phyloP scores from a whole-genome alignment of 768 basidiomycete genomes.

The Lactifluus subvellereus region DNA sequence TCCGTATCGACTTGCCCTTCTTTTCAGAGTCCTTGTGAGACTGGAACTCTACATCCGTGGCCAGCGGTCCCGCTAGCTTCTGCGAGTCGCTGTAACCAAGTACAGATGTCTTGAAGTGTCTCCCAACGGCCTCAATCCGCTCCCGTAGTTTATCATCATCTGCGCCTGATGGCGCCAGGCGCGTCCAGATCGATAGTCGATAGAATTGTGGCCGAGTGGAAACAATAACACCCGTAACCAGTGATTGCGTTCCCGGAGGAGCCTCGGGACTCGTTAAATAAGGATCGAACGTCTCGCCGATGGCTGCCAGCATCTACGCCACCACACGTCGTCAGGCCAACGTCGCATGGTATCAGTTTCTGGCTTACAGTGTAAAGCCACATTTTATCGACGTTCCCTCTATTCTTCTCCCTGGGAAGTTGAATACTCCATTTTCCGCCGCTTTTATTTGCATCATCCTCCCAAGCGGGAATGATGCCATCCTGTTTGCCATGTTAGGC shows the following conservation, averaged over 20 bases:
- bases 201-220: slow-evolving; percentile 93
- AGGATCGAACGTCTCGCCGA: slow-evolving; percentile 98
- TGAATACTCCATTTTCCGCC: slow-evolving; percentile 99
- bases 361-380: slow-evolving; percentile 89
- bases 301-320: slow-evolving; percentile 93
- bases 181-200: slow-evolving; percentile 96
- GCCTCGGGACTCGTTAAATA: slow-evolving; percentile 49
- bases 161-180: slow-evolving; percentile 56
- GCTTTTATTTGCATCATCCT: slow-evolving; percentile 92
- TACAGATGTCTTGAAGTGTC: slow-evolving; percentile 87
- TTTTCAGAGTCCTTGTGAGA: slow-evolving; percentile 95
- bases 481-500: slow-evolving; percentile 45
- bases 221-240: slow-evolving; percentile 87
- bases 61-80: slow-evolving; percentile 76
- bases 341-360: slow-evolving; percentile 20
- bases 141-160: slow-evolving; percentile 60
- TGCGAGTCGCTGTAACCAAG: slow-evolving; percentile 73
- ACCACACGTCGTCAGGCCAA: neutral
- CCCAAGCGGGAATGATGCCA: slow-evolving; percentile 96
- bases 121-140: slow-evolving; percentile 78
- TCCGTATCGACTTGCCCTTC: slow-evolving; percentile 81
- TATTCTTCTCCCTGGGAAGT: slow-evolving; percentile 92
- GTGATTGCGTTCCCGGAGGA: slow-evolving; percentile 38
- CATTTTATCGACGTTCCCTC: slow-evolving; percentile 80
- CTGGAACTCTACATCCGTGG: slow-evolving; percentile 91